A percentile compares a stretch with the other conserved stretches of the same genome.
These are phyloP conservation scores for Kluyveromyces sp. DNA, from an alignment of 1,139 yeast species.

Conservation along the genomic window DNA sequence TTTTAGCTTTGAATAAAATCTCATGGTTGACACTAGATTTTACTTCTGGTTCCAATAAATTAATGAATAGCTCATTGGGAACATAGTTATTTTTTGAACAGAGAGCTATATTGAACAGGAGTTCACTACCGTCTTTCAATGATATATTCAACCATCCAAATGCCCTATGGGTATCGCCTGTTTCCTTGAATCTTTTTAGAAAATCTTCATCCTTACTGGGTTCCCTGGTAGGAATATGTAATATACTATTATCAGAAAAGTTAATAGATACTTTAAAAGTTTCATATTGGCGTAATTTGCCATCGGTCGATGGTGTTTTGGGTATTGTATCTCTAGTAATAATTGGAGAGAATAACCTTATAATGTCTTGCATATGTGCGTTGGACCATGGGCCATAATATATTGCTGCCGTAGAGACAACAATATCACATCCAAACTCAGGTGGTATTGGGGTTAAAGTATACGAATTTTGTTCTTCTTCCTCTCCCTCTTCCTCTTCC, in stretches of 20 bases:
- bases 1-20: constrained; percentile 55
- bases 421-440: constrained; percentile 55
- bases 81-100: constrained; percentile 53
- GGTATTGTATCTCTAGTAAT: constrained; percentile 29
- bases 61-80: constrained; percentile 43
- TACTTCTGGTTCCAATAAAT: constrained; percentile 53
- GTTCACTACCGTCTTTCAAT: constrained; percentile 45
- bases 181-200: constrained; percentile 26
- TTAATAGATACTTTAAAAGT: constrained; percentile 49
- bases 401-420: constrained; percentile 53
- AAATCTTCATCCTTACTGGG: constrained; percentile 59
- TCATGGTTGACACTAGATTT: constrained; percentile 88
- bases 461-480: neutral
- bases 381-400: constrained; percentile 97
- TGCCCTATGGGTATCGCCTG: constrained; percentile 39
- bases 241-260: constrained; percentile 53
- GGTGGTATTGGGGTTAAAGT: constrained; percentile 39
- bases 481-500: neutral
- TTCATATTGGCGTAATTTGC: constrained; percentile 46
- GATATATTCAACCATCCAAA: constrained; percentile 90
- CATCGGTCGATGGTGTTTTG: constrained; percentile 37
- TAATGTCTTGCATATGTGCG: constrained; percentile 64
- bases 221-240: constrained; percentile 80
- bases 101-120: constrained; percentile 43
- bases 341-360: constrained; percentile 60